These are phyloP conservation scores for Boletus rufocinnamomeus DNA, from an alignment of 768 basidiomycete genomes.

Conservation along the genomic window DNA sequence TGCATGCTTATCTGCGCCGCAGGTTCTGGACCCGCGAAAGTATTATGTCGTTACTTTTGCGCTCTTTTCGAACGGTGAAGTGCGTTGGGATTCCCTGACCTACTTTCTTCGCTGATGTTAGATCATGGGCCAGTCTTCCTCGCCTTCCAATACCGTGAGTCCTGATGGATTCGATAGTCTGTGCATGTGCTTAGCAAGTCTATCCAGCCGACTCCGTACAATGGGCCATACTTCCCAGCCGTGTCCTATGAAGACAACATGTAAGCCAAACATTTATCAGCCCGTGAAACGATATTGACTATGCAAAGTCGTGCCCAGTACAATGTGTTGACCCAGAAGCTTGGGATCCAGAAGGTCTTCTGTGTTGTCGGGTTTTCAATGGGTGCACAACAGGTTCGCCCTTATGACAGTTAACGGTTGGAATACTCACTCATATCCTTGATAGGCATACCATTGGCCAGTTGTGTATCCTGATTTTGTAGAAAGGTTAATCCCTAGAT, in stretches of 20 bases:
- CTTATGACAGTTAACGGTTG: background rate
- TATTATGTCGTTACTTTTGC: conserved; percentile 61
- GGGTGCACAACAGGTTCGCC: conserved; percentile 51
- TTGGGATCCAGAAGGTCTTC: conserved; percentile 46
- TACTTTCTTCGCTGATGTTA: background rate
- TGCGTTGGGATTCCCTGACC: conserved; percentile 21
- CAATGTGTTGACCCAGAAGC: conserved; percentile 47
- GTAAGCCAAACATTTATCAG: conserved; percentile 32
- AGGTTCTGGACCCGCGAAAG: conserved; percentile 51
- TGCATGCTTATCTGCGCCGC: background rate
- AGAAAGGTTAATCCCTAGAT: conserved; percentile 38
- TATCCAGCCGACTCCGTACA: conserved; percentile 51
- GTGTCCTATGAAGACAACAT: conserved; percentile 61
- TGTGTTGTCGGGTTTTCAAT: conserved; percentile 58
- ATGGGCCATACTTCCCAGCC: conserved; percentile 58
- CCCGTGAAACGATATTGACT: background rate
- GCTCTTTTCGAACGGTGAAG: conserved; percentile 62
- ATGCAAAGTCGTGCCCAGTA: conserved; percentile 53
- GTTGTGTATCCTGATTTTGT: conserved; percentile 57
- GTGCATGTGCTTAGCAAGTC: background rate
- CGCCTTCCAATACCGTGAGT: conserved; percentile 51
- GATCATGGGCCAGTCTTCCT: conserved; percentile 48
- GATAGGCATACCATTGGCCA: conserved; percentile 57
- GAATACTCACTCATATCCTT: background rate
- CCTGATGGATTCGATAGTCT: background rate